A percentile compares a stretch with the other conserved stretches of the same genome.
These are phyloP conservation scores for Candida easanensis DNA, from an alignment of 805 yeast genomes.

Conservation along the genomic window DNA sequence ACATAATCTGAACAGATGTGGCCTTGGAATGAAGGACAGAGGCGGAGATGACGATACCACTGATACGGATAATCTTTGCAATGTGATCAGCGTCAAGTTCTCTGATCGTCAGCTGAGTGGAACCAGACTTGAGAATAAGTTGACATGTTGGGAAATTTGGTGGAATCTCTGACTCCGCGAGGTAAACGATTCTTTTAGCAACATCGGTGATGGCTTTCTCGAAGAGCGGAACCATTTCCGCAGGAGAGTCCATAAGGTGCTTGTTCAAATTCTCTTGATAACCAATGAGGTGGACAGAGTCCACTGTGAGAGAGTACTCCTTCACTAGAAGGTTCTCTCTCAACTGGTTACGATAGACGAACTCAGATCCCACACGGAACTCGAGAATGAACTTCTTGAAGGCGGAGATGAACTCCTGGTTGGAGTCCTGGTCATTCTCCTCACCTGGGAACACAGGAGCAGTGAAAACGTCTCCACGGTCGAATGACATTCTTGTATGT, in stretches of 20 bases:
- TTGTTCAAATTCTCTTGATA: constrained; percentile 89
- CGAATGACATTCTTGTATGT: constrained; percentile 23
- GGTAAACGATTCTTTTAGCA: constrained; percentile 60
- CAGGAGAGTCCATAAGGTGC: constrained; percentile 79
- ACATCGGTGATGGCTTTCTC: constrained; percentile 83
- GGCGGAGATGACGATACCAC: constrained; percentile 91
- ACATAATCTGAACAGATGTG: constrained; percentile 76
- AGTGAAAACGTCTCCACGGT: constrained; percentile 55
- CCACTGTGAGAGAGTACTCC: constrained; percentile 68
- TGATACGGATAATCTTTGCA: constrained; percentile 82
- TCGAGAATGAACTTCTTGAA: constrained; percentile 82
- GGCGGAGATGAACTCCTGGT: constrained; percentile 68
- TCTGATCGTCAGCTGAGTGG: constrained; percentile 71
- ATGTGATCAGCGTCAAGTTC: constrained; percentile 84
- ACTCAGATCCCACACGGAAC: constrained; percentile 78
- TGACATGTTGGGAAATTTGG: constrained; percentile 77
- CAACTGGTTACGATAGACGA: constrained; percentile 85
- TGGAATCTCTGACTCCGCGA: constrained; percentile 47
- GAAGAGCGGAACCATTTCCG: constrained; percentile 81
- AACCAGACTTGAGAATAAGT: constrained; percentile 68
- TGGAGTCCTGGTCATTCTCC: constrained; percentile 58
- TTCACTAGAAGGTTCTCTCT: constrained; percentile 81
- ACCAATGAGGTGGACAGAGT: constrained; percentile 79
- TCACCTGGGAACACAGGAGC: constrained; percentile 90
- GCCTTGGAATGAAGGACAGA: constrained; percentile 88